phyloP scores from a whole-genome alignment of 2,329 filamentous ascomycete species.

The Phaeosphaeria sp. region DNA sequence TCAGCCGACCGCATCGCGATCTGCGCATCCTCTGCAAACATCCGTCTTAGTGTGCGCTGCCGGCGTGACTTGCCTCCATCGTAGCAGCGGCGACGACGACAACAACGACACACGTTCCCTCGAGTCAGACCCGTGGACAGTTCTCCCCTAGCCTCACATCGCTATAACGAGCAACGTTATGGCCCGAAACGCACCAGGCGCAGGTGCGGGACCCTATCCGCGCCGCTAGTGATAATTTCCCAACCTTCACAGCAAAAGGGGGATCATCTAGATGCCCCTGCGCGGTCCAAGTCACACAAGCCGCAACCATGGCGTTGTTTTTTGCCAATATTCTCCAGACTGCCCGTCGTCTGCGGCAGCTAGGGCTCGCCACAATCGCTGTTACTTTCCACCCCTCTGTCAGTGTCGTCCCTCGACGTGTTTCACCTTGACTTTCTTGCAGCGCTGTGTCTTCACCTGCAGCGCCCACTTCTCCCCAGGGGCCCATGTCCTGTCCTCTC shows the following conservation, averaged over 20 bases:
- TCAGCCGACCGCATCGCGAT: background rate
- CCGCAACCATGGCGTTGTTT: conserved; percentile 33
- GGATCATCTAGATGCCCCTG: conserved; percentile 34
- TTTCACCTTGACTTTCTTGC: conserved; percentile 39
- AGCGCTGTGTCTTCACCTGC: conserved; percentile 31
- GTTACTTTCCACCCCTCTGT: conserved; percentile 36
- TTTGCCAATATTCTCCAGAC: conserved; percentile 31
- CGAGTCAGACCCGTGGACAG: background rate
- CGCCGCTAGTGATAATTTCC: conserved; percentile 27
- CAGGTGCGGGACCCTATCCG: conserved; percentile 15
- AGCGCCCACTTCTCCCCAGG: conserved; percentile 24
- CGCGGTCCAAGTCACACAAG: conserved; percentile 33
- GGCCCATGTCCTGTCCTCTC: conserved; percentile 43
- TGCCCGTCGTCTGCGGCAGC: conserved; percentile 29
- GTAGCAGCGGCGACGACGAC: too few species aligned
- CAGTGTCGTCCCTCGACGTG: conserved; percentile 23
- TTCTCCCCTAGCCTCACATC: background rate
- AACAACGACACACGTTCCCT: too few species aligned
- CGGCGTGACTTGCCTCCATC: background rate
- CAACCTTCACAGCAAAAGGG: conserved; percentile 37
- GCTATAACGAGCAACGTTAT: background rate
- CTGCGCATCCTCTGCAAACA: background rate
- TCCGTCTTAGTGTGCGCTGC: background rate
- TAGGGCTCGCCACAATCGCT: conserved; percentile 36
- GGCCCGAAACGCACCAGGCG: conserved; percentile 19